Base-by-base conservation (phyloP, 192 early-diverging fungal species). In the Phlyctochytrium planicorne region DNA sequence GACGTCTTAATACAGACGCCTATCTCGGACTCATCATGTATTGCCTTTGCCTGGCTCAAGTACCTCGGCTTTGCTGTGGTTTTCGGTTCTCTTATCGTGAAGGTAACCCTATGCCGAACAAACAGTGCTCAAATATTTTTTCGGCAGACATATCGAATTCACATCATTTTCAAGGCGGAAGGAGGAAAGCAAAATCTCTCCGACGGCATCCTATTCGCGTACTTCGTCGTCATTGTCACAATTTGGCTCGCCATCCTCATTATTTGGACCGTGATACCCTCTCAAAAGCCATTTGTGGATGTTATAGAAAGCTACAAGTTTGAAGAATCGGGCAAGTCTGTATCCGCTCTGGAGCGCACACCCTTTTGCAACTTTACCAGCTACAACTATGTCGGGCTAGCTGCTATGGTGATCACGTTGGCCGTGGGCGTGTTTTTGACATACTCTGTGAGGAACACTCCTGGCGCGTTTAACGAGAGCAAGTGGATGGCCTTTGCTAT, bases 401-500 rank as follows among this genome's bases (percentile, higher is more conserved):
- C 12, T 6, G 55, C 50, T 4, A 29, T 62, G 50, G 17, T 62
- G 10, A 23, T 62, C 35, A 62, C 61, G 4, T 31, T 62, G 6
- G 20, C 27, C 14, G 23, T 52, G 4, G 61, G 61, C 50, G 34
- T 35, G 34, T 36, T 4, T 10, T 34, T 62, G 10, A 62, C 50
- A 23, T 62, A 52, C 25, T 34, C 30, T 20, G 61, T 62, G 4
- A 62, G 61, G 35, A 62, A 62, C 35, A 62, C 61, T 12, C 61
- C 61, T 10, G 23, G 35, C 61, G 61, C 61, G 4, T 62, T 62
- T 34, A 62, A 62, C 30, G 61, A 62, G 50, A 47, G 33, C 14
- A 62, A 62, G 50, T 62, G 61, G 61, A 62, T 62, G 40, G 61
- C 55, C 4, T 24, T 57, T 6, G 55, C 55, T 25, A 25, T 57